These are phyloP conservation scores for Musa beccarii DNA, from an alignment of 176 grass and related monocot species.

Conservation along the genomic window DNA sequence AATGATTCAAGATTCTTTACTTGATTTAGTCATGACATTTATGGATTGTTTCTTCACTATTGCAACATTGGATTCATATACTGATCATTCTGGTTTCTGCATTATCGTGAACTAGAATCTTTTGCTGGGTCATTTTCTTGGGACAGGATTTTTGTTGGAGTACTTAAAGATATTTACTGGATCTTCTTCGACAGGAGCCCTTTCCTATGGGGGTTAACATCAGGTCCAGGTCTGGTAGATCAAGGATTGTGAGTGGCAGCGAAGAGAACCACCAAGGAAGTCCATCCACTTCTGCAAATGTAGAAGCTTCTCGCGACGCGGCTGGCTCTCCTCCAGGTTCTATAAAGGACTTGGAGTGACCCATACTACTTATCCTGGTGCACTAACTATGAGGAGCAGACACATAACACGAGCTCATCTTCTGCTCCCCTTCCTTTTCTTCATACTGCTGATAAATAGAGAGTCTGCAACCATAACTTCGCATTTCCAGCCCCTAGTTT, in stretches of 20 bases:
- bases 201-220: constrained; percentile 81
- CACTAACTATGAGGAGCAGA: constrained; percentile 38
- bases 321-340: constrained; percentile 33
- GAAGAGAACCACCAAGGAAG: constrained; percentile 63
- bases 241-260: constrained; percentile 28
- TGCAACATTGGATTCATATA: background rate
- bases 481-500: too few species aligned
- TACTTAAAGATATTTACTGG: background rate
- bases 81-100: background rate
- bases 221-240: constrained; percentile 69
- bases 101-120: background rate
- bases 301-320: constrained; percentile 29
- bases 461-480: constrained; percentile 14
- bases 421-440: constrained; percentile 9
- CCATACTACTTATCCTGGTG: background rate
- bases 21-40: background rate
- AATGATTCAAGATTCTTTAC: background rate
- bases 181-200: constrained; percentile 50
- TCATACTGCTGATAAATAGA: constrained; percentile 11
- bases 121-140: background rate
- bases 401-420: constrained; percentile 18
- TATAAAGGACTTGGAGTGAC: constrained; percentile 52
- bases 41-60: background rate
- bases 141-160: background rate
- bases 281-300: constrained; percentile 28